phyloP scores from a whole-genome alignment of 352 stramenopile genomes.

The Pythium aquatile region DNA sequence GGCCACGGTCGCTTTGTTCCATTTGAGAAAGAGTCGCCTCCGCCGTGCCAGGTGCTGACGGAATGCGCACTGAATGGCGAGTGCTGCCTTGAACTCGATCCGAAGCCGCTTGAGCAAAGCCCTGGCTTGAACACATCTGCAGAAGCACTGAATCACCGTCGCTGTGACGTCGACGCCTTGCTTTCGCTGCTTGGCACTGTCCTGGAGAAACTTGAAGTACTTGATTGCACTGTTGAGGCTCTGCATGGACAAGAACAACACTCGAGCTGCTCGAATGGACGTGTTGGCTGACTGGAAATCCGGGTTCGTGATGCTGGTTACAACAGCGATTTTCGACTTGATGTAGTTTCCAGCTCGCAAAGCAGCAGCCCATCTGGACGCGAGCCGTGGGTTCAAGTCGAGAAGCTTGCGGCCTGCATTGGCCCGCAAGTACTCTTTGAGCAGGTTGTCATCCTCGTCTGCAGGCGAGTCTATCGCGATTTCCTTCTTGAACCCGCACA shows the following conservation, averaged over 20 bases:
- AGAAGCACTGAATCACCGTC: slow-evolving; percentile 48
- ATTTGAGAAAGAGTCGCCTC: slow-evolving; percentile 42
- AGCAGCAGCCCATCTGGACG: slow-evolving; percentile 25
- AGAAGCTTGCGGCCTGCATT: slow-evolving; percentile 33
- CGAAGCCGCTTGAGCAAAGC: slow-evolving; percentile 29
- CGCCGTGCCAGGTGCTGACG: slow-evolving; percentile 65
- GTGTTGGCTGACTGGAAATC: background rate
- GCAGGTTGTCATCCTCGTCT: slow-evolving; percentile 27
- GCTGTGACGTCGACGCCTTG: slow-evolving; percentile 23
- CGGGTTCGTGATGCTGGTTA: slow-evolving; percentile 1
- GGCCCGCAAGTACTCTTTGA: slow-evolving; percentile 44
- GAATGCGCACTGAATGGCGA: slow-evolving; percentile 66
- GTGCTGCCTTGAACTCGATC: slow-evolving; percentile 33
- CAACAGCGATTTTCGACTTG: background rate
- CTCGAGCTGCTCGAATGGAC: slow-evolving; percentile 4
- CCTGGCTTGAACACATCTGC: slow-evolving; percentile 32
- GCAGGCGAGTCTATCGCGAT: slow-evolving; percentile 17
- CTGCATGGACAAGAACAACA: slow-evolving; percentile 21
- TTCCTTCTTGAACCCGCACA: slow-evolving; percentile 42
- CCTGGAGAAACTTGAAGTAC: slow-evolving; percentile 56
- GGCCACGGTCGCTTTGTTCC: slow-evolving; percentile 43
- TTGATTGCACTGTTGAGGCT: slow-evolving; percentile 39
- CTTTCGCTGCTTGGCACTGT: slow-evolving; percentile 30
- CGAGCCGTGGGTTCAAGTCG: slow-evolving; percentile 31
- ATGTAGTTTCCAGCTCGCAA: slow-evolving; percentile 23